phyloP scores from a whole-genome alignment of 805 yeast genomes.

The Brettanomyces nanus region DNA sequence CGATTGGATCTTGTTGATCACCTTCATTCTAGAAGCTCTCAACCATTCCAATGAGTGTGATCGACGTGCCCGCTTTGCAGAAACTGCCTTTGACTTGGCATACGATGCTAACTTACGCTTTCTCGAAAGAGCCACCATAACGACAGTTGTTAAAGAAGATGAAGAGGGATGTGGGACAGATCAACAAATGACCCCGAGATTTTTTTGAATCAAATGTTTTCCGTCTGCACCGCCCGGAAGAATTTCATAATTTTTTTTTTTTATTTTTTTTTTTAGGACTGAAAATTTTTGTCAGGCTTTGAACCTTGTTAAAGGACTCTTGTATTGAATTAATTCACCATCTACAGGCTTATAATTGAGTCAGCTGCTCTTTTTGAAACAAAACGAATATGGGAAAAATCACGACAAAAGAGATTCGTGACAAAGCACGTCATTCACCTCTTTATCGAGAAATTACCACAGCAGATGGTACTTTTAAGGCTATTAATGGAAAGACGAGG shows the following conservation, averaged over 20 bases:
- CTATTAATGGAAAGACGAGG: conserved; percentile 17
- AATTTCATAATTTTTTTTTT: background rate
- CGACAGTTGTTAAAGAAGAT: too few species aligned
- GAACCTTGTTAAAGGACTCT: too few species aligned
- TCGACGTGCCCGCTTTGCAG: conserved; percentile 28
- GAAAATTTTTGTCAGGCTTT: background rate
- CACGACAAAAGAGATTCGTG: conserved; percentile 39
- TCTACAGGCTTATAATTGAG: too few species aligned
- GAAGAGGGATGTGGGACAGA: background rate
- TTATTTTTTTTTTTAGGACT: background rate
- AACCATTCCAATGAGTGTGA: conserved; percentile 34
- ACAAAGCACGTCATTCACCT: conserved; percentile 72
- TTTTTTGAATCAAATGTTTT: background rate
- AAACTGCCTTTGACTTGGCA: conserved; percentile 1
- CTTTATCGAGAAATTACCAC: conserved; percentile 70
- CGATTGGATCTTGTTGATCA: conserved; percentile 33
- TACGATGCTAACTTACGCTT: background rate
- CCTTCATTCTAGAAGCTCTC: conserved; percentile 42
- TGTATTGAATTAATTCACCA: too few species aligned
- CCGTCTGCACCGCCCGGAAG: background rate
- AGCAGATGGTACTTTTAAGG: conserved; percentile 61
- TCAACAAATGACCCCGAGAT: background rate
- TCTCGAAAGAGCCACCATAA: conserved; percentile 1
- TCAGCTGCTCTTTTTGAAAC: too few species aligned
- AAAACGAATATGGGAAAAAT: conserved; percentile 71